phyloP scores from a whole-genome alignment of 371 early-diverging fungal species.

The Gilbertella persicaria region DNA sequence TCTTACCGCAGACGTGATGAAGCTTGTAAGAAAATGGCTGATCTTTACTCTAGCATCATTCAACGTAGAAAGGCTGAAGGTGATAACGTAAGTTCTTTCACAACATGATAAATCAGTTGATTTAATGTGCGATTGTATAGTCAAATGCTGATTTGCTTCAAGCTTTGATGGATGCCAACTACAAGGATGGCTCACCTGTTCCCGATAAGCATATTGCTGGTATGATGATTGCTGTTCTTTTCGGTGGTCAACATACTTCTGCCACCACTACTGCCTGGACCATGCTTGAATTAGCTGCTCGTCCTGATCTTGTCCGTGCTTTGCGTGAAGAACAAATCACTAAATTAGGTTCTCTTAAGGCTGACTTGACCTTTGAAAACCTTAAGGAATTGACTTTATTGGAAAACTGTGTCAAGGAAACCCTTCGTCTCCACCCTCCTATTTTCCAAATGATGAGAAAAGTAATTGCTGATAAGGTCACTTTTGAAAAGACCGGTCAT shows the following conservation, averaged over 20 bases:
- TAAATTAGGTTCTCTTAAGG: conserved; percentile 59
- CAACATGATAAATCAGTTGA: background rate
- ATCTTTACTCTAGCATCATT: conserved; percentile 81
- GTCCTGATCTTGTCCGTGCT: conserved; percentile 65
- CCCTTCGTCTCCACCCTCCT: conserved; percentile 92
- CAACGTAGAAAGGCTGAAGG: conserved; percentile 68
- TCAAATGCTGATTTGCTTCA: conserved; percentile 76
- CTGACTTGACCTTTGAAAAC: conserved; percentile 72
- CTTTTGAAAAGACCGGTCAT: conserved; percentile 70
- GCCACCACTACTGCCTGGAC: conserved; percentile 95
- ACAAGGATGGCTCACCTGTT: conserved; percentile 83
- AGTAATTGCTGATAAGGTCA: conserved; percentile 72
- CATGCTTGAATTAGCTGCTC: conserved; percentile 81
- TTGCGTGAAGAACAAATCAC: conserved; percentile 68
- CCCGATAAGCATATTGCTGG: conserved; percentile 86
- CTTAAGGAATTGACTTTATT: conserved; percentile 76
- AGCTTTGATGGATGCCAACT: conserved; percentile 80
- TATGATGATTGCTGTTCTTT: conserved; percentile 94
- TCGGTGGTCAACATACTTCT: conserved; percentile 97
- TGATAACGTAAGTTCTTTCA: conserved; percentile 37
- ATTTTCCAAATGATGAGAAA: conserved; percentile 93
- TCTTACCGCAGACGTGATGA: conserved; percentile 77
- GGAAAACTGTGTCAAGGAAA: conserved; percentile 86
- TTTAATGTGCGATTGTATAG: conserved; percentile 5
- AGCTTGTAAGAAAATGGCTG: conserved; percentile 83